Percentiles rank a stretch among this genome's conserved stretches.
phyloP scores from a whole-genome alignment of 1,139 yeast species.

The Sugiyamaella grinbergsii region DNA sequence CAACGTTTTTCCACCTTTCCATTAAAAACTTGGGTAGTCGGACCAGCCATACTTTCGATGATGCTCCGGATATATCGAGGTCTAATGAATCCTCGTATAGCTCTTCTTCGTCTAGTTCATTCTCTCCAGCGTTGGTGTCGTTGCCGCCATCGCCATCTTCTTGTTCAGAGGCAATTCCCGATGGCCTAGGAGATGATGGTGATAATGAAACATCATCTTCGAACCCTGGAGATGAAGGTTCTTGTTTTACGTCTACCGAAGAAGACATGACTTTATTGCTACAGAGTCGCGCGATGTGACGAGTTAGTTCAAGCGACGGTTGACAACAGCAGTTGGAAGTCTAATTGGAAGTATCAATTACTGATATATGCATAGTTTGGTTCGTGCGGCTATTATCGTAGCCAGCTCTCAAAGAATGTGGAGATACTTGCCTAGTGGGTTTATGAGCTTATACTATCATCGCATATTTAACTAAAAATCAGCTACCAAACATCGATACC shows the following conservation, averaged over 20 bases:
- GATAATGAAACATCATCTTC: constrained; percentile 45
- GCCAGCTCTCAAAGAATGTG: no score
- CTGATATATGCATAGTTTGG: background rate
- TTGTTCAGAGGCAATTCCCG: constrained; percentile 27
- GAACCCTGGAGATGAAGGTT: constrained; percentile 29
- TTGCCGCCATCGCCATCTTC: constrained; percentile 33
- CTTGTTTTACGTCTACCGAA: constrained; percentile 17
- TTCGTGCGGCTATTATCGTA: background rate
- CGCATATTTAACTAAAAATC: no score
- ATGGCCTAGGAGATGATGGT: constrained; percentile 37
- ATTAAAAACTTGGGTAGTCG: constrained; percentile 86
- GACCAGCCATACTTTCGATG: constrained; percentile 81
- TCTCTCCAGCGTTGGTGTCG: constrained; percentile 34
- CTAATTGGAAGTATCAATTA: background rate
- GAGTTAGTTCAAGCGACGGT: background rate
- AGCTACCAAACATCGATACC: no score
- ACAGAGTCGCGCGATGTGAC: background rate
- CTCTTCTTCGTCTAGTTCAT: constrained; percentile 41
- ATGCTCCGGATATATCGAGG: constrained; percentile 43
- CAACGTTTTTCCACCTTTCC: constrained; percentile 73
- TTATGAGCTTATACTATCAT: no score
- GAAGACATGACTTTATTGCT: constrained; percentile 4
- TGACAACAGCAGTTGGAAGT: no score
- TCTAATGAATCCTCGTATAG: constrained; percentile 47
- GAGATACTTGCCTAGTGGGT: no score